Evolutionary conservation across 2,329 filamentous ascomycete genomes (phyloP).

Genomic region (Trichoderma asperellum): DNA sequence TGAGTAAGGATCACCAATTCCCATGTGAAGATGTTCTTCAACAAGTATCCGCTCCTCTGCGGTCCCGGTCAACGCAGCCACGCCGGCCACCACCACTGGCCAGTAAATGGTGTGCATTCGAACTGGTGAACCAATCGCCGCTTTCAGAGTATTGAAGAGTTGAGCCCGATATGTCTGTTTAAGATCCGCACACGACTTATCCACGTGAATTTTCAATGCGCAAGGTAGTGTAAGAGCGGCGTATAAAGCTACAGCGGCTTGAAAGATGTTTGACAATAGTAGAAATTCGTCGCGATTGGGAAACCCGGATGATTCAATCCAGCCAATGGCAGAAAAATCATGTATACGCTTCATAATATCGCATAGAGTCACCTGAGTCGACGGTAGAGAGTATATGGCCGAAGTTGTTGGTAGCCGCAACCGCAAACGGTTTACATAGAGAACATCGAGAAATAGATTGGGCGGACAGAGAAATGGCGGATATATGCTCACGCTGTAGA

Average conservation of each 20-base stretch:
- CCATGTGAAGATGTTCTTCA: not conserved
- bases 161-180: slow-evolving; percentile 1
- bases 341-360: slow-evolving; percentile 13
- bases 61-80: not conserved
- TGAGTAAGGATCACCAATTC: not conserved
- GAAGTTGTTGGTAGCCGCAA: not conserved
- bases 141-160: not conserved
- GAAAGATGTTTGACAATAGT: slow-evolving; percentile 9
- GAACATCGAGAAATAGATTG: slow-evolving; percentile 24
- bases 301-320: slow-evolving; percentile 11
- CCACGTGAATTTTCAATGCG: not conserved
- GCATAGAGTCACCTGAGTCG: not conserved
- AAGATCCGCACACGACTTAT: not conserved
- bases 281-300: not conserved
- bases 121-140: not conserved
- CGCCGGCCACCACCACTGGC: slow-evolving; percentile 18
- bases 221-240: not conserved
- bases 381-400: not conserved
- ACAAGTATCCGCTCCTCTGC: not conserved
- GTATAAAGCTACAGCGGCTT: slow-evolving; percentile 20
- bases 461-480: slow-evolving; percentile 27
- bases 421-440: slow-evolving; percentile 28
- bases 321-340: slow-evolving; percentile 16
- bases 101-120: slow-evolving; percentile 10
- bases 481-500: slow-evolving; percentile 22